Percentiles rank a stretch among this genome's conserved stretches.
Evolutionary conservation across 176 grass and related monocot genomes (phyloP).

Genomic region (Bromus sterilis): DNA sequence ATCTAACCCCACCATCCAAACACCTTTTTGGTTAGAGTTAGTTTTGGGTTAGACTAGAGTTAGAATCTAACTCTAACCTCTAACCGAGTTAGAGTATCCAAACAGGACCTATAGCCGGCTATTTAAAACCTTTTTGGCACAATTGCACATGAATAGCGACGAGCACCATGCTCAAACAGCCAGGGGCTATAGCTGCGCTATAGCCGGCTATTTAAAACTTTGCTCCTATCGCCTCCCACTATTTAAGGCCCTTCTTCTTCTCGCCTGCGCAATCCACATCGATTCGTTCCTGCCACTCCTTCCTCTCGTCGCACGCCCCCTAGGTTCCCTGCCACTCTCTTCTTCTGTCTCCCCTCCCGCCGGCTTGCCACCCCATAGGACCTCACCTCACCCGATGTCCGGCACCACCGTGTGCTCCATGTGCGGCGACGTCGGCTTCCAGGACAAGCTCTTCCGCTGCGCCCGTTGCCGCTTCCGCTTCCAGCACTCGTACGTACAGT

Average conservation of each 20-base stretch:
- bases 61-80: too few species aligned
- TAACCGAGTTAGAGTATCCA: too few species aligned
- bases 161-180: too few species aligned
- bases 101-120: too few species aligned
- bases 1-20: too few species aligned
- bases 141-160: too few species aligned
- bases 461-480: constrained; percentile 67
- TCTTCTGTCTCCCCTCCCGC: neutral
- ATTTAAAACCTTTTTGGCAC: too few species aligned
- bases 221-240: neutral
- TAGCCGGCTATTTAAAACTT: too few species aligned
- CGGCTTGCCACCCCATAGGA: neutral
- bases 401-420: constrained; percentile 68
- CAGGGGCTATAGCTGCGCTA: too few species aligned
- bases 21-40: too few species aligned
- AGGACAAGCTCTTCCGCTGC: constrained; percentile 94
- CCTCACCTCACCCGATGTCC: neutral
- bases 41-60: too few species aligned
- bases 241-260: constrained; percentile 23
- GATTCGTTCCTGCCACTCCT: neutral
- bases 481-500: constrained; percentile 92
- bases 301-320: neutral
- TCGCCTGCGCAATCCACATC: neutral
- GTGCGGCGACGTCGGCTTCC: constrained; percentile 97
- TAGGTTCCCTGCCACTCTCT: neutral